Percentiles rank a stretch among this genome's conserved stretches.
These are phyloP conservation scores for Poa pratensis DNA, from an alignment of 176 grass and related monocot genomes.

Conservation along the genomic window DNA sequence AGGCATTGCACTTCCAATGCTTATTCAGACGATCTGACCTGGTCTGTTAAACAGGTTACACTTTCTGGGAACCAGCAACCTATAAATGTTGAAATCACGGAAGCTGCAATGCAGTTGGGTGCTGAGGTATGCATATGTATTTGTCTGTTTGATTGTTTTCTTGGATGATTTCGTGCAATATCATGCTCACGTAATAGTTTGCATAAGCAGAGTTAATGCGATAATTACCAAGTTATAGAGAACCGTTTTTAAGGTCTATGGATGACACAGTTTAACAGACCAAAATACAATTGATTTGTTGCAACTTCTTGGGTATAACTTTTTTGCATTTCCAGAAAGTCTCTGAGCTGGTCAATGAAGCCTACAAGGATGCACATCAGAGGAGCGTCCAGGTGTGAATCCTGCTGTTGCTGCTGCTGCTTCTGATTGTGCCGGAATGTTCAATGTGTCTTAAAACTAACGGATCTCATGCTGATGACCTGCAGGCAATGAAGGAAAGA, in stretches of 20 bases:
- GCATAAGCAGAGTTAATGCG: not conserved
- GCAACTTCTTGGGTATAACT: not conserved
- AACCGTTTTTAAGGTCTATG: not conserved
- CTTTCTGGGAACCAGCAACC: slow-evolving; percentile 99
- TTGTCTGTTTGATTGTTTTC: slow-evolving; percentile 41
- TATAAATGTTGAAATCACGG: slow-evolving; percentile 92
- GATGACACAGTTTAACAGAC: not conserved
- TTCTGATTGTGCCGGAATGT: not conserved
- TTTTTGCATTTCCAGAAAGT: slow-evolving; percentile 63
- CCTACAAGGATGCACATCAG: slow-evolving; percentile 92
- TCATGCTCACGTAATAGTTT: slow-evolving; percentile 18
- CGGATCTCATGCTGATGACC: not conserved
- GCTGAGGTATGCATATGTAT: slow-evolving; percentile 69
- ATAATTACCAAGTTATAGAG: not conserved
- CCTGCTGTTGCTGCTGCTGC: not conserved
- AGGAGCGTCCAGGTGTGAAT: slow-evolving; percentile 78
- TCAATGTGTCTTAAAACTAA: slow-evolving; percentile 16
- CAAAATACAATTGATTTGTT: slow-evolving; percentile 23
- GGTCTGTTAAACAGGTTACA: slow-evolving; percentile 63
- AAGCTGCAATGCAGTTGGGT: slow-evolving; percentile 91
- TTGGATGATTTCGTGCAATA: slow-evolving; percentile 17
- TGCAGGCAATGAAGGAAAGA: slow-evolving; percentile 98
- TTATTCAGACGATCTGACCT: slow-evolving; percentile 18
- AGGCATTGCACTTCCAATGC: slow-evolving; percentile 18
- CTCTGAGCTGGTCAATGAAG: slow-evolving; percentile 85